Evolutionary conservation across 2,329 filamentous ascomycete species (phyloP).

Genomic region (Ophiognomonia clavigignenti-juglandacearum): DNA sequence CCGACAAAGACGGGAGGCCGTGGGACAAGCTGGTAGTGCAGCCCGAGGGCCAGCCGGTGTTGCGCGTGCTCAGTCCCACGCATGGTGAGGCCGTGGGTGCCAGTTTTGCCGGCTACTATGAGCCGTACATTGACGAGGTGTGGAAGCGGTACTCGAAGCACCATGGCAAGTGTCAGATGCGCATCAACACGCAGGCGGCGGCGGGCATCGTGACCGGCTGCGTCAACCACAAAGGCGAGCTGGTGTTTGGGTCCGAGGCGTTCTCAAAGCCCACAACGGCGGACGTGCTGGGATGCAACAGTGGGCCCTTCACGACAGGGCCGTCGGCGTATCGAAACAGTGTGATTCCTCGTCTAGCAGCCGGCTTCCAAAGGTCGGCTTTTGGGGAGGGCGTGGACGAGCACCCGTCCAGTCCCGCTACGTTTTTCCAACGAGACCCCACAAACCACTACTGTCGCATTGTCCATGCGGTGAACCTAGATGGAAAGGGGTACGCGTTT

Average conservation of each 20-base stretch:
- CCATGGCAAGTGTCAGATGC: constrained; percentile 32
- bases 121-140: constrained; percentile 36
- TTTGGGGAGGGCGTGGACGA: constrained; percentile 39
- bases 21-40: constrained; percentile 55
- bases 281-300: constrained; percentile 65
- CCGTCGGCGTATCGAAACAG: constrained; percentile 34
- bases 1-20: constrained; percentile 46
- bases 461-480: constrained; percentile 48
- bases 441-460: constrained; percentile 56
- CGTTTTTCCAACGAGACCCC: constrained; percentile 34
- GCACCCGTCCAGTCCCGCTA: constrained; percentile 29
- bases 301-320: constrained; percentile 51
- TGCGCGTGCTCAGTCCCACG: constrained; percentile 41
- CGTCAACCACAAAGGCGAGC: constrained; percentile 36
- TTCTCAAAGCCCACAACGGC: constrained; percentile 53
- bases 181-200: constrained; percentile 60
- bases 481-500: constrained; percentile 55
- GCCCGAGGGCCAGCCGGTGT: constrained; percentile 21
- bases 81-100: constrained; percentile 37
- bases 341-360: constrained; percentile 44
- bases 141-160: constrained; percentile 32
- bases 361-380: constrained; percentile 49
- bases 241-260: constrained; percentile 31
- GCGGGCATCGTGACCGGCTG: constrained; percentile 48
- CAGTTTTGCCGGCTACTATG: constrained; percentile 39